Conservation (phyloP, 108 stramenopile genomes). For the Mediolabrus comicus region DNA sequence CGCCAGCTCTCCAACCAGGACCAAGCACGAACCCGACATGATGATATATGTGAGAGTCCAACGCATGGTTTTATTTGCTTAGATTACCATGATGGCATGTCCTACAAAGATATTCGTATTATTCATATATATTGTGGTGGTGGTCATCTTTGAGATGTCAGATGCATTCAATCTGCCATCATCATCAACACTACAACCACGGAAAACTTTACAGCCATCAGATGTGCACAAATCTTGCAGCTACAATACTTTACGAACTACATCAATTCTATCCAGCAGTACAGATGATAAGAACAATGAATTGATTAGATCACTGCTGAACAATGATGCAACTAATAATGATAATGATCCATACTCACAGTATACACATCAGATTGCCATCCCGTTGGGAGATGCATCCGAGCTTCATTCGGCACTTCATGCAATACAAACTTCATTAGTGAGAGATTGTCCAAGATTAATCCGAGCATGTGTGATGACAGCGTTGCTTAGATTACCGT, state of each 20-base stretch:
- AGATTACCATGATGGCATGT: not conserved
- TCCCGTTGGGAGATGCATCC: slow-evolving; percentile 71
- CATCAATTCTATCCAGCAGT: not conserved
- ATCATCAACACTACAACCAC: not conserved
- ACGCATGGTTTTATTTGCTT: too few relatives aligned
- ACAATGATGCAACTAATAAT: slow-evolving; percentile 8
- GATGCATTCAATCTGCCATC: not conserved
- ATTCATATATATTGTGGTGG: not conserved
- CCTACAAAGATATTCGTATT: not conserved
- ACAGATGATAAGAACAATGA: not conserved
- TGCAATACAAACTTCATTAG: slow-evolving; percentile 72
- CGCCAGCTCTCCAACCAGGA: too few relatives aligned
- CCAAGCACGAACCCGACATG: too few relatives aligned
- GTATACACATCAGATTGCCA: slow-evolving; percentile 74
- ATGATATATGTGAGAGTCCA: too few relatives aligned
- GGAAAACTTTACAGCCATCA: not conserved
- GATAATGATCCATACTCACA: slow-evolving; percentile 29
- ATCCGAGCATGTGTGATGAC: slow-evolving; percentile 73
- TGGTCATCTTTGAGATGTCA: not conserved
- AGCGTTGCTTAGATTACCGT: slow-evolving; percentile 60
- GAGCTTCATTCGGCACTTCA: slow-evolving; percentile 74
- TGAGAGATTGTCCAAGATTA: slow-evolving; percentile 78
- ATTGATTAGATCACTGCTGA: slow-evolving; percentile 7
- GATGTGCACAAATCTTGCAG: not conserved
- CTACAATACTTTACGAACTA: not conserved